Evolutionary conservation across 78 protist genomes (phyloP).

Genomic region (Dictyostelium intermedium): DNA sequence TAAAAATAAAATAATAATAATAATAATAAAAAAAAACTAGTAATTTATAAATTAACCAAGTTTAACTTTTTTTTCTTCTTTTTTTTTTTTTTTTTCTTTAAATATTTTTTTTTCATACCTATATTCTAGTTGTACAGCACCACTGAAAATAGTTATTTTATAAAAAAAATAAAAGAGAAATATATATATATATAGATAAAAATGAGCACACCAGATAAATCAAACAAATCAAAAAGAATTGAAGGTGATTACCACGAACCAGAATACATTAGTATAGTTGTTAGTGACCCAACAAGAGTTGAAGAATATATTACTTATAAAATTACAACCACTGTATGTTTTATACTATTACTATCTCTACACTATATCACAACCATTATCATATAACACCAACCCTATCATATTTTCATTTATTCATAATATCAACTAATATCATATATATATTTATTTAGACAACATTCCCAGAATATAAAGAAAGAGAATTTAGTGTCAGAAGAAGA

Average conservation of each 20-base stretch:
- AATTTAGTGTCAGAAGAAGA: slow-evolving; percentile 78
- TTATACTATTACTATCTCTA: no score
- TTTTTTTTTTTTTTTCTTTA: not conserved
- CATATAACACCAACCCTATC: no score
- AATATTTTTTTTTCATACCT: not conserved
- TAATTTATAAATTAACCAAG: no score
- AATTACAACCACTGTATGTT: slow-evolving; percentile 42
- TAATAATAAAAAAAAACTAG: not conserved
- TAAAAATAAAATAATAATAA: not conserved
- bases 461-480: slow-evolving; percentile 81
- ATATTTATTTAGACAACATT: slow-evolving; percentile 57
- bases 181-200: not conserved
- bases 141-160: not conserved
- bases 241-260: slow-evolving; percentile 77
- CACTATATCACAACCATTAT: not conserved
- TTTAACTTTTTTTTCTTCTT: no score
- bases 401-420: not conserved
- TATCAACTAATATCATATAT: no score
- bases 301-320: slow-evolving; percentile 67
- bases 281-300: slow-evolving; percentile 50
- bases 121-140: not conserved
- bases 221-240: slow-evolving; percentile 12
- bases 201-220: slow-evolving; percentile 20
- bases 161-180: not conserved
- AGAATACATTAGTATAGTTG: slow-evolving; percentile 57